Percentiles rank a stretch among this genome's conserved stretches.
Evolutionary conservation across 1,284 basidiomycete genomes (phyloP).

Genomic region (Leccinum subrobustum): DNA sequence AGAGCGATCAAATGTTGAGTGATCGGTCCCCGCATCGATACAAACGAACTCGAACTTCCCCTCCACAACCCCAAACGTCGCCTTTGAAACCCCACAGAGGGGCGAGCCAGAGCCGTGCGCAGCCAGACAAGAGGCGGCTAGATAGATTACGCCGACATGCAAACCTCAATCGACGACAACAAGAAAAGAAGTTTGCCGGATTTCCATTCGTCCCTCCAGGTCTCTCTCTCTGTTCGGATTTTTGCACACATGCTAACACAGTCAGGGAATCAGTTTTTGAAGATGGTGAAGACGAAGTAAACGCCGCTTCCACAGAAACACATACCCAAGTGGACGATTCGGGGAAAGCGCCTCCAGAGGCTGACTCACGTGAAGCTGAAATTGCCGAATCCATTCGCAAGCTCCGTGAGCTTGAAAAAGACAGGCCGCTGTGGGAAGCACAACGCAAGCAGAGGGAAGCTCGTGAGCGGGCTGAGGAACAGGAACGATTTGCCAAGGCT

Average conservation of each 20-base stretch:
- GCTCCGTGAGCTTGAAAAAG: conserved; percentile 64
- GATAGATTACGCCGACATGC: conserved; percentile 36
- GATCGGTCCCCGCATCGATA: conserved; percentile 19
- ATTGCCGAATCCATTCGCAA: conserved; percentile 67
- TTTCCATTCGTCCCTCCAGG: conserved; percentile 20
- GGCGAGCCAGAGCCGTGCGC: conserved; percentile 37
- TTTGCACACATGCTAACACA: conserved; percentile 9
- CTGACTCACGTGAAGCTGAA: conserved; percentile 40
- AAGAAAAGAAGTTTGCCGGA: conserved; percentile 2
- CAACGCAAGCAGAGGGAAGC: conserved; percentile 46
- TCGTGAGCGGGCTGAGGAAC: conserved; percentile 46
- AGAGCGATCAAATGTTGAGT: conserved; percentile 27
- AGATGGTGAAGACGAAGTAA: conserved; percentile 38
- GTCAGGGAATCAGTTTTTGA: conserved; percentile 32
- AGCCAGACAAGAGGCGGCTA: conserved; percentile 42
- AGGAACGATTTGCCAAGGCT: conserved; percentile 35
- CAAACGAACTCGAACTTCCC: conserved; percentile 50
- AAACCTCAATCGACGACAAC: conserved; percentile 35
- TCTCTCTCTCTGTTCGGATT: conserved; percentile 5
- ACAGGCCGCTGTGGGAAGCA: conserved; percentile 61
- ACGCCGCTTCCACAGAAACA: conserved; percentile 6
- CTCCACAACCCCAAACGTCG: conserved; percentile 45
- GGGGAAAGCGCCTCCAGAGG: conserved; percentile 19
- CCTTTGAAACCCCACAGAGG: conserved; percentile 43
- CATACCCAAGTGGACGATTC: conserved; percentile 2